Conservation (phyloP, 306 rosid species). For the Citrullus mucosospermus region DNA sequence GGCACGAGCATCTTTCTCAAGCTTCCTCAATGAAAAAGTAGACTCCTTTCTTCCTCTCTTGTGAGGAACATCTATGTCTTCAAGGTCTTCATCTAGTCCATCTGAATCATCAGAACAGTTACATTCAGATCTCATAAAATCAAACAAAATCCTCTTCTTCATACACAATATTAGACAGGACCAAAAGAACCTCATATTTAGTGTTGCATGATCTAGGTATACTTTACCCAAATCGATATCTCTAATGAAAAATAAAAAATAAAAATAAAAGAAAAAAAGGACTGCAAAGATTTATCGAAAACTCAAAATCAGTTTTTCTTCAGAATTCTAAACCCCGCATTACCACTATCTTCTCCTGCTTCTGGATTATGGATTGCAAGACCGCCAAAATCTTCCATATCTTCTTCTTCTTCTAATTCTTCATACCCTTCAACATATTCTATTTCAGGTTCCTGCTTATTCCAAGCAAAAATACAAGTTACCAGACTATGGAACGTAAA, state of each 20-base stretch:
- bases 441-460: slow-evolving; percentile 41
- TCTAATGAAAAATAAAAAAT: background rate
- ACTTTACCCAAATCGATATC: background rate
- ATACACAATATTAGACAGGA: background rate
- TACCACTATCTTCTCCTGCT: slow-evolving; percentile 22
- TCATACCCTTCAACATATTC: slow-evolving; percentile 73
- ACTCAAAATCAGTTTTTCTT: background rate
- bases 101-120: slow-evolving; percentile 23
- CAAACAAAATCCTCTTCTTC: background rate
- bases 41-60: slow-evolving; percentile 31
- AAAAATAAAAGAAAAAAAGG: background rate
- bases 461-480: background rate
- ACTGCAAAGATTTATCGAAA: background rate
- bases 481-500: background rate
- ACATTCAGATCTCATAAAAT: slow-evolving; percentile 9
- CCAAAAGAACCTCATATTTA: background rate
- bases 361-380: slow-evolving; percentile 11
- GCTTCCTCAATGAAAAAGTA: slow-evolving; percentile 26
- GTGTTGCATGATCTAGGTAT: background rate
- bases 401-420: slow-evolving; percentile 71
- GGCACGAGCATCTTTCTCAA: slow-evolving; percentile 33
- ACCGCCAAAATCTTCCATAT: slow-evolving; percentile 75
- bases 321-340: background rate
- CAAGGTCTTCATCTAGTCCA: slow-evolving; percentile 50
- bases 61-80: slow-evolving; percentile 22